phyloP scores from a whole-genome alignment of 192 early-diverging fungal species.

The Linderina pennispora region DNA sequence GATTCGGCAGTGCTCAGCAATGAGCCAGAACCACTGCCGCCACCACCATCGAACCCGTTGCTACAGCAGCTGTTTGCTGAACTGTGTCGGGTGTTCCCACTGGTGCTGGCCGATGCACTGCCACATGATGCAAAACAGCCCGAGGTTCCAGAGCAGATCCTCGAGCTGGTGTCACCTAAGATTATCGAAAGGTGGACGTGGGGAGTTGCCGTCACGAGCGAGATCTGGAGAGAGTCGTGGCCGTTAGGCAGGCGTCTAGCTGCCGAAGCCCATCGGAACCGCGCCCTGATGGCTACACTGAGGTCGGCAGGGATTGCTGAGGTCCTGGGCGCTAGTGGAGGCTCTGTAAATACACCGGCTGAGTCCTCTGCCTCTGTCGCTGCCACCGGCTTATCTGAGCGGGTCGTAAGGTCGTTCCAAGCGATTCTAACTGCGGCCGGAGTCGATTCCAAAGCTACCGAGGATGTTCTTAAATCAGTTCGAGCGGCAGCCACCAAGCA shows the following conservation, averaged over 20 bases:
- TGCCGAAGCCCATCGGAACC: slow-evolving; percentile 26
- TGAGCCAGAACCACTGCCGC: too few species aligned
- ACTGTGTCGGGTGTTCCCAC: slow-evolving; percentile 16
- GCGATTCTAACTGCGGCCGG: neutral
- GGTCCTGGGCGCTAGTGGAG: too few species aligned
- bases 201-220: slow-evolving; percentile 21
- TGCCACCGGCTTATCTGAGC: too few species aligned
- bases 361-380: too few species aligned
- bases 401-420: neutral
- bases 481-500: too few species aligned
- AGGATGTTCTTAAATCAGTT: neutral
- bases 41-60: neutral
- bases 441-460: neutral
- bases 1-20: too few species aligned
- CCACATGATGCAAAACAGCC: slow-evolving; percentile 4
- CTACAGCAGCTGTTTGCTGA: neutral
- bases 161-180: slow-evolving; percentile 8
- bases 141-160: slow-evolving; percentile 2
- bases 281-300: slow-evolving; percentile 4
- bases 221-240: slow-evolving; percentile 18
- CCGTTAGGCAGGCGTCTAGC: slow-evolving; percentile 29
- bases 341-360: too few species aligned
- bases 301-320: too few species aligned
- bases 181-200: slow-evolving; percentile 19
- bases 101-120: slow-evolving; percentile 15